Base-by-base conservation (phyloP, 116 monocot species). In the Posidonia oceanica region DNA sequence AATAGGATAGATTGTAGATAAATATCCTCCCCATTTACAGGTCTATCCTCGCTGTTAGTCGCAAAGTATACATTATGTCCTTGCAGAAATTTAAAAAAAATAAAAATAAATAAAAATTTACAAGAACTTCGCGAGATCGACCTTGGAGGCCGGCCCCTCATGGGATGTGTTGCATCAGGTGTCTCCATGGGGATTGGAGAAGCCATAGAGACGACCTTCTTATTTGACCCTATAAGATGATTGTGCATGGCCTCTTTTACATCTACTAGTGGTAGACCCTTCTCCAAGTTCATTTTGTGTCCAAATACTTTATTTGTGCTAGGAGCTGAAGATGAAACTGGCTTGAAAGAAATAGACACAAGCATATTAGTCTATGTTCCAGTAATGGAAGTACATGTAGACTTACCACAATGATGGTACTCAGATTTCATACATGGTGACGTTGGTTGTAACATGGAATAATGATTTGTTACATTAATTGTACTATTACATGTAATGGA, bases 401-500 rank as follows among this genome's bases (percentile, higher is more conserved):
- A 62, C 7, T 36, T 37, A 29, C 29, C 62, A 23, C 14, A 12
- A 12, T 3, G 22, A 37, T 37, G 62, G 62, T 36, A 36, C 22
- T 62, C 62, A 20, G 8, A 36, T 37, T 36, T 23, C 22, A 22
- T 3, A 58, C 17, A 17, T 48, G 48, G 7, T 14, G 58, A 14
- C n/a, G 7, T 20, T 58, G 58, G 58, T 18, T 17, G 58, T 58
- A 58, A n/a, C 58, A 58, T n/a, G 17, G 20, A 58, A 58, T 0
- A 29, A 29, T 29, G 29, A 29, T 29, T 21, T 10, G 48, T 48
- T 58, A 18, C 5, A 58, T 58, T 58, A 6, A 58, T 53, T 68
- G 21, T 54, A 54, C 16, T 14, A 36, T 86, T 86, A 74, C 75
- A 80, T 41, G 67, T 71, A 11, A 66, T 78, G 11, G 63, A 75